Evolutionary conservation across 1,284 basidiomycete genomes (phyloP).

Genomic region (Irpex rosettiformis): DNA sequence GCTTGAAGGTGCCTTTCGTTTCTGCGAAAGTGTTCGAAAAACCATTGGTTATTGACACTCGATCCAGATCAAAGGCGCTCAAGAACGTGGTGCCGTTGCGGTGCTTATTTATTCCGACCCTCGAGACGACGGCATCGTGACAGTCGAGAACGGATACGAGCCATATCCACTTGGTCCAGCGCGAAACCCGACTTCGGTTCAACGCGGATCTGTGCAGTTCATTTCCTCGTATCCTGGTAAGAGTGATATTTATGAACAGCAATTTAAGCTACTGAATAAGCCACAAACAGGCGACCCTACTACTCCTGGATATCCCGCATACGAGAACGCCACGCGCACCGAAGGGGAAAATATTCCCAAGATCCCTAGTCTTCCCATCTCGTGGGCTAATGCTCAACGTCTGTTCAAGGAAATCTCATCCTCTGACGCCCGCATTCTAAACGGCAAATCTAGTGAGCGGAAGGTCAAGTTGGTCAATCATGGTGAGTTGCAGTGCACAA

Average conservation of each 20-base stretch:
- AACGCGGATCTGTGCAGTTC: conserved; percentile 88
- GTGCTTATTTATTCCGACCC: conserved; percentile 86
- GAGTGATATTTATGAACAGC: not conserved
- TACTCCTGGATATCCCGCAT: conserved; percentile 87
- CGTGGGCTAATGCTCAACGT: conserved; percentile 64
- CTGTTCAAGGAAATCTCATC: conserved; percentile 55
- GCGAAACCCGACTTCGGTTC: conserved; percentile 78
- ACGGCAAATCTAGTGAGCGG: conserved; percentile 55
- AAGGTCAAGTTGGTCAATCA: conserved; percentile 7
- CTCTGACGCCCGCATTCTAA: conserved; percentile 46
- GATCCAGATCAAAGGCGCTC: conserved; percentile 69
- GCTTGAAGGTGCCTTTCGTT: conserved; percentile 60
- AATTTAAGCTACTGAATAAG: not conserved
- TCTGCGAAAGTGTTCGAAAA: not conserved
- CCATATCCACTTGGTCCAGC: conserved; percentile 86
- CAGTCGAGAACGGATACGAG: conserved; percentile 72
- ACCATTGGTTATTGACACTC: not conserved
- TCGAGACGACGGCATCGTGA: conserved; percentile 84
- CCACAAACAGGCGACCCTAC: conserved; percentile 56
- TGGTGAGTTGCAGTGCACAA: not conserved
- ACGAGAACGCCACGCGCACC: conserved; percentile 75
- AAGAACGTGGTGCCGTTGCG: conserved; percentile 78
- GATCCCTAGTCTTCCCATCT: conserved; percentile 81
- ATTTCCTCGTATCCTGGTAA: conserved; percentile 70
- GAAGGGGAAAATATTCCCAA: conserved; percentile 70